Conservation (phyloP, 2,329 filamentous ascomycete genomes). For the Metarhizium brunneum region DNA sequence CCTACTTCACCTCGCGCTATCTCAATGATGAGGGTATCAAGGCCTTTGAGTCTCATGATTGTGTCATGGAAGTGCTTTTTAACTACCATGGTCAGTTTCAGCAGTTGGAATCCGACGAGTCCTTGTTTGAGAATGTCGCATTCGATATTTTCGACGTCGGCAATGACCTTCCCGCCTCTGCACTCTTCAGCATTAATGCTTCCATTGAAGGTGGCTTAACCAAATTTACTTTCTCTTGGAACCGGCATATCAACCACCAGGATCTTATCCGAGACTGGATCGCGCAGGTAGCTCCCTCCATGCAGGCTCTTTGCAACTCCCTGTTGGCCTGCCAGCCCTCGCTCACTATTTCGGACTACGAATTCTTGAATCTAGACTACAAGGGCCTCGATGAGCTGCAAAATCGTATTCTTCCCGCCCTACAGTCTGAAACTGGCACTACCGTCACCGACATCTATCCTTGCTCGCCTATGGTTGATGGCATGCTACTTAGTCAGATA, state of each 20-base stretch:
- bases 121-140: constrained; percentile 6
- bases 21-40: not conserved
- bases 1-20: constrained; percentile 4
- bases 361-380: constrained; percentile 14
- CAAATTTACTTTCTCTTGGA: constrained; percentile 4
- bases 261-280: constrained; percentile 3
- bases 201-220: constrained; percentile 2
- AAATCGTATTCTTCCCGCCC: constrained; percentile 11
- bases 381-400: constrained; percentile 16
- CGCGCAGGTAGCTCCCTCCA: not conserved
- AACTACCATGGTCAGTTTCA: constrained; percentile 10
- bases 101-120: constrained; percentile 8
- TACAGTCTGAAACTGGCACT: constrained; percentile 7
- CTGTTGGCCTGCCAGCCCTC: not conserved
- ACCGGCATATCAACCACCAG: constrained; percentile 2
- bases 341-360: not conserved
- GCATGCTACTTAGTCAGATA: constrained; percentile 24
- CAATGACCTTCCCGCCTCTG: not conserved
- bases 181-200: constrained; percentile 2
- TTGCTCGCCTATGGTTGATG: constrained; percentile 27
- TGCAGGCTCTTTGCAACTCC: not conserved
- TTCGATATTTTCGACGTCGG: constrained; percentile 5
- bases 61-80: constrained; percentile 4
- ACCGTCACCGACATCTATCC: constrained; percentile 27
- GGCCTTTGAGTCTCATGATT: not conserved